Evolutionary conservation across 257 asterid species (phyloP), one percentile per base, ranked within the genome.

Genomic region (Linderniella brevidens): DNA sequence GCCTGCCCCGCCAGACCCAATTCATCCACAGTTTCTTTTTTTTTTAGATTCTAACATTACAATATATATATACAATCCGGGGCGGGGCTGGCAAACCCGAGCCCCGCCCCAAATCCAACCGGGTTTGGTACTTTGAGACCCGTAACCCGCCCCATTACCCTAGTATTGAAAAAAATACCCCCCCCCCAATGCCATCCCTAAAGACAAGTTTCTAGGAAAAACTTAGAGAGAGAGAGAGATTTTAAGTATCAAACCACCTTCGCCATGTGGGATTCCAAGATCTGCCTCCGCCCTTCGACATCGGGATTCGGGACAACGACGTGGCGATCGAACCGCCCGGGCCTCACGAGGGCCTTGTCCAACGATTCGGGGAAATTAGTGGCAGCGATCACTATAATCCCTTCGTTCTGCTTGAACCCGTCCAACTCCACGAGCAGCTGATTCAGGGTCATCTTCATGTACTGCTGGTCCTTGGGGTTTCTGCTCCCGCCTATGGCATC

Each of bases 401-500:
- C 94, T 53, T 88, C 94, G 35, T 84, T 88, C 55, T 84, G 97
- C 65, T 88, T 88, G 71, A 88, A 88, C 37, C 97, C 97, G 56
- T 88, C 95, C 46, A 84, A 77, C 61, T 88, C 95, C 54, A 88
- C 94, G 59, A 88, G 95, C 71, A 88, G 55, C 66, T 88, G 98
- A 69, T 88, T 84, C 57, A 88, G 48, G 57, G 98, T 88, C 95
- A 88, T 78, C 72, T 70, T 84, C 95, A 84, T 72, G 70, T 76
- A 80, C 52, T 80, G 93, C 76, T 88, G 95, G 67, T 84, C 94
- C 66, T 76, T 78, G 0, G 95, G 85, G 58, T 84, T 84, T 14
- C 95, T 84, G 64, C 80, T 80, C 49, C 95, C 97, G 8, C 97
- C 95, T 19, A 88, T 84, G 52, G 94, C 97, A 68, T 88, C 97